Evolutionary conservation across 768 basidiomycete species (phyloP), one percentile per base, ranked within the genome.

Genomic region (Sutorius australiensis): DNA sequence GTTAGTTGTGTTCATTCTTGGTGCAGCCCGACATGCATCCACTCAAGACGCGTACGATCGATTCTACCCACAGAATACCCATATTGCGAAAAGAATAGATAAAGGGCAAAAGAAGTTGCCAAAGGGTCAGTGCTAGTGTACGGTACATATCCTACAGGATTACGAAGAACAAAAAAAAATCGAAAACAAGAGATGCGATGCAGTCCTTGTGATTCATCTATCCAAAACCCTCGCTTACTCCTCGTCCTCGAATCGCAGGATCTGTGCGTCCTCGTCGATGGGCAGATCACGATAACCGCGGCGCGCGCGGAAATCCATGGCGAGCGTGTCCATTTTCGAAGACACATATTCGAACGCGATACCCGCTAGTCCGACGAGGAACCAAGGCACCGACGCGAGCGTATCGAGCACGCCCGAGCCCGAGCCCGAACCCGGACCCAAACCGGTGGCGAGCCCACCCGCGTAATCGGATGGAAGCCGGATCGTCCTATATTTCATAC

Each of bases 381-480:
- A 95, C 85, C 87, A 95, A 0, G 95, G 95, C 3, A 98, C 80
- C 10, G 89, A 92, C 1, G 90, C 92, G 38, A 97, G 64, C 3
- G 90, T 94, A 19, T 77, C 84, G 52, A 94, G 53, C 0, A 76
- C 54, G 14, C 80, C 77, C 0, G 83, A 77, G 24, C 24, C 24
- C 24, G 24, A 24, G 4, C 24, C 24, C 4, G 24, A 24, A 24
- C 24, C 2, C 24, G 24, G 4, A 24, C 24, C 24, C 24, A 24
- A 4, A 5, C 79, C 76, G 6, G 66, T 55, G 34, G 67, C 61
- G 58, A 72, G 79, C 24, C 31, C 49, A 13, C 37, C 14, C 11
- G 72, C 54, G 30, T 72, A 62, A 4, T 71, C 75, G 17, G 80
- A 82, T 5, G 91, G 89, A 5, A 93, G 73, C 11, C 91, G 87